Conservation (phyloP, 805 yeast genomes). For the Dipodascus geniculatus region DNA sequence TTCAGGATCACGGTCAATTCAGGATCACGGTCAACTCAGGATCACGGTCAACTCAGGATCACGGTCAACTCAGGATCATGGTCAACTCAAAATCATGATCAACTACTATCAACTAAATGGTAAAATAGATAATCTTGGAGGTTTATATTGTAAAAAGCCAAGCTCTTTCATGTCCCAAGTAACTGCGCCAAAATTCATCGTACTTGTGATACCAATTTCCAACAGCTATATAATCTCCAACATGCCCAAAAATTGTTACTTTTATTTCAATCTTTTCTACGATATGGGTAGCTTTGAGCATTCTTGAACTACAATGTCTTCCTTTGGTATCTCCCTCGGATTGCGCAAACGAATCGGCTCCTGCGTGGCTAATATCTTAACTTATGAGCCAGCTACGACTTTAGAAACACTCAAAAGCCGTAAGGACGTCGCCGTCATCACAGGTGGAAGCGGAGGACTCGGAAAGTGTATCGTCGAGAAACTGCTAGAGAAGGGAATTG, state of each 20-base stretch:
- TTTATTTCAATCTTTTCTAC: too few relatives aligned
- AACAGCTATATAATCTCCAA: conserved; percentile 3
- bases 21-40: too few relatives aligned
- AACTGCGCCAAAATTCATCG: conserved; percentile 1
- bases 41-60: too few relatives aligned
- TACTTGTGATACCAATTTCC: not conserved
- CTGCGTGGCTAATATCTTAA: not conserved
- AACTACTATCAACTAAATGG: too few relatives aligned
- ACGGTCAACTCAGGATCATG: too few relatives aligned
- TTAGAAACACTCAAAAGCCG: too few relatives aligned
- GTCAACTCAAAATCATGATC: too few relatives aligned
- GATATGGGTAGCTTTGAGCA: not conserved
- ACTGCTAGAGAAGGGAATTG: conserved; percentile 28
- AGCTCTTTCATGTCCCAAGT: not conserved
- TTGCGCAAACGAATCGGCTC: too few relatives aligned
- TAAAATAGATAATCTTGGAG: too few relatives aligned
- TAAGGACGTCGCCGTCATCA: conserved; percentile 53
- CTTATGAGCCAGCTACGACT: not conserved
- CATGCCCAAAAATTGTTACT: conserved; percentile 10
- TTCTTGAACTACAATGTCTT: not conserved
- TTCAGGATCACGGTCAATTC: too few relatives aligned
- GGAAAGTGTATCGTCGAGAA: conserved; percentile 50
- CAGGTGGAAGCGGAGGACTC: conserved; percentile 78
- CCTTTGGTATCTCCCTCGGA: not conserved
- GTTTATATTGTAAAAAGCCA: too few relatives aligned